These are phyloP conservation scores for Rhodomyrtus psidioides DNA, from an alignment of 441 rosid genomes.

Conservation along the genomic window DNA sequence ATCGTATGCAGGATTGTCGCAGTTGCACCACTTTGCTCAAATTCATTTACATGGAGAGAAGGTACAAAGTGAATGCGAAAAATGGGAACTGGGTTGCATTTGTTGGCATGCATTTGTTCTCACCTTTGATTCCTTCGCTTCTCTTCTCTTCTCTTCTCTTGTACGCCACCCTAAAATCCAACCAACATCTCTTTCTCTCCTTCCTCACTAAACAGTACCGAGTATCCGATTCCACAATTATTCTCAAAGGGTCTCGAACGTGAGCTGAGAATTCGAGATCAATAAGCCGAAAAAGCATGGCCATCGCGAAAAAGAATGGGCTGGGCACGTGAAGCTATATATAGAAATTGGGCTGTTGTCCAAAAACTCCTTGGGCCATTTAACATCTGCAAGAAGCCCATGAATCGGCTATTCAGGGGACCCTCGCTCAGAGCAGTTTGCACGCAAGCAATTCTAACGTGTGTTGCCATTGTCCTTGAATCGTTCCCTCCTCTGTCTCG, in stretches of 20 bases:
- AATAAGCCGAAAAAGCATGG: background rate
- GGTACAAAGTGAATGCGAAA: background rate
- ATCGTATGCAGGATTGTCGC: background rate
- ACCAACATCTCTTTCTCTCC: background rate
- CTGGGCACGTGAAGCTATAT: background rate
- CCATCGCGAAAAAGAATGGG: background rate
- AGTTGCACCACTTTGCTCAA: background rate
- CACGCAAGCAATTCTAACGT: background rate
- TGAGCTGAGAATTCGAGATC: background rate
- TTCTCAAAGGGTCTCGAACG: background rate
- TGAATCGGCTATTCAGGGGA: too few species aligned
- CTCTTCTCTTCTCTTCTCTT: background rate
- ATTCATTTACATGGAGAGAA: background rate
- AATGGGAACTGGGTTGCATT: background rate
- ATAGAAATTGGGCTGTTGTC: background rate
- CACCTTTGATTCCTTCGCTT: background rate
- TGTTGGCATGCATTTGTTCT: background rate
- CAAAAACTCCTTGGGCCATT: background rate
- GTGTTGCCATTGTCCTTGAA: background rate
- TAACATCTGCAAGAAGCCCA: background rate
- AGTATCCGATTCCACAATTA: background rate
- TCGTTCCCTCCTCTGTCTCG: background rate
- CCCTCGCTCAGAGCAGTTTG: too few species aligned
- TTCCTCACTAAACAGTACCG: background rate
- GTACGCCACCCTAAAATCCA: background rate